These are phyloP conservation scores for Fusarium ambrosium DNA, from an alignment of 2,329 filamentous ascomycete genomes.

Conservation along the genomic window DNA sequence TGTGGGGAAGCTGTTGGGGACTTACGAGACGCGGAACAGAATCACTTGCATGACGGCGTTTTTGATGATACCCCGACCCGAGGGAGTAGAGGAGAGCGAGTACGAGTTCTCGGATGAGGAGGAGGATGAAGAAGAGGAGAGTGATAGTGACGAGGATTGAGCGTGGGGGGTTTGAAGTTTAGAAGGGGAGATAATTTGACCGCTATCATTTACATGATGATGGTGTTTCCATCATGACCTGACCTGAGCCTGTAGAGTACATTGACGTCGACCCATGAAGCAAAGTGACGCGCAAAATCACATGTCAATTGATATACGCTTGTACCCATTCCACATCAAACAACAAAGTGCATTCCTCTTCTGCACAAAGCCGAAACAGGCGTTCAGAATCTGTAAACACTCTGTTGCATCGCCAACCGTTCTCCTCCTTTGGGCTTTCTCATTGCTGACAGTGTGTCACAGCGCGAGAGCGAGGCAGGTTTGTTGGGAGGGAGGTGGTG, in stretches of 20 bases:
- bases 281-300: conserved; percentile 30
- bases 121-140: conserved; percentile 53
- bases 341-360: conserved; percentile 26
- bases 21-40: conserved; percentile 86
- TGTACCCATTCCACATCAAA: conserved; percentile 12
- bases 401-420: neutral
- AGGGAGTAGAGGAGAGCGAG: conserved; percentile 71
- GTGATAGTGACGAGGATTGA: conserved; percentile 54
- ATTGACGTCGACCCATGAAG: neutral
- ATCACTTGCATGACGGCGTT: conserved; percentile 92
- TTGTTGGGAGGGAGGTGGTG: neutral
- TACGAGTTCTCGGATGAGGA: conserved; percentile 62
- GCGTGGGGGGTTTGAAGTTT: neutral
- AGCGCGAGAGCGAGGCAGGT: neutral
- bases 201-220: conserved; percentile 9
- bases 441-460: conserved; percentile 10
- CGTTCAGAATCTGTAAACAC: neutral
- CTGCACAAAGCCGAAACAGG: neutral
- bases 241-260: neutral
- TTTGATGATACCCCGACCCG: conserved; percentile 80
- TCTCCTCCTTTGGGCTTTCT: neutral
- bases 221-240: conserved; percentile 14
- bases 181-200: conserved; percentile 7
- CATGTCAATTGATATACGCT: conserved; percentile 35
- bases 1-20: conserved; percentile 77